Evolutionary conservation across 2,329 filamentous ascomycete genomes (phyloP).

Genomic region (Rutstroemia sp.): DNA sequence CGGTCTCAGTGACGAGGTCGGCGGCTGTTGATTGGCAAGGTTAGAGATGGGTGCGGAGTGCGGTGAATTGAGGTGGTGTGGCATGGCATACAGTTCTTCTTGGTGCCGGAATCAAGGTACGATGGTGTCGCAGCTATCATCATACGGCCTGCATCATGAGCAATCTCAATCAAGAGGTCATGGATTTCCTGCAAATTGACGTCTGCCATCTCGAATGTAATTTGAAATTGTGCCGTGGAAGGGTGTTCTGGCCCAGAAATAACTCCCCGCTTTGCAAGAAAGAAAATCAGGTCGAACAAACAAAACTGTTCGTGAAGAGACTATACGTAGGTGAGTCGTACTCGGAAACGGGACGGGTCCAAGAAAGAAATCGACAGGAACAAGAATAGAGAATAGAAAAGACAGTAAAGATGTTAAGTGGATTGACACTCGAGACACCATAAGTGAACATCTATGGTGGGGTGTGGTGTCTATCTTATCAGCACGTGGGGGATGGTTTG

Average conservation of each 20-base stretch:
- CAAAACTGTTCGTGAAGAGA: too few relatives aligned
- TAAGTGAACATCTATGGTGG: not conserved
- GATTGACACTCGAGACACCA: too few relatives aligned
- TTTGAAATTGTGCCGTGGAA: not conserved
- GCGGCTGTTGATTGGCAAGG: conserved; percentile 39
- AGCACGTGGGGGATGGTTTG: conserved; percentile 5
- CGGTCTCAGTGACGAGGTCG: conserved; percentile 62
- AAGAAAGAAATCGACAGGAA: too few relatives aligned
- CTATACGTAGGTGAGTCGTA: too few relatives aligned
- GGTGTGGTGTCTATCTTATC: conserved; percentile 8
- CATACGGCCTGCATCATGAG: conserved; percentile 57
- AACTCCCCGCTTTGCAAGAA: not conserved
- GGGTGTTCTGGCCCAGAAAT: not conserved
- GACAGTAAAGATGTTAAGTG: not conserved
- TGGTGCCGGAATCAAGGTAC: conserved; percentile 49
- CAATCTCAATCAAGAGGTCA: conserved; percentile 51
- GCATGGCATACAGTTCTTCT: conserved; percentile 49
- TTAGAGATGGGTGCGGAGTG: not conserved
- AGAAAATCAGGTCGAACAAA: not conserved
- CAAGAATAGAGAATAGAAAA: not conserved
- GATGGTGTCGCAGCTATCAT: conserved; percentile 54
- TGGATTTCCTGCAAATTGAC: conserved; percentile 55
- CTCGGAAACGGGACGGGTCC: too few relatives aligned
- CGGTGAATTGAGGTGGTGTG: conserved; percentile 1
- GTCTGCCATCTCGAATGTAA: conserved; percentile 38